phyloP scores from a whole-genome alignment of 441 rosid species.

The Adansonia madagascariensis region DNA sequence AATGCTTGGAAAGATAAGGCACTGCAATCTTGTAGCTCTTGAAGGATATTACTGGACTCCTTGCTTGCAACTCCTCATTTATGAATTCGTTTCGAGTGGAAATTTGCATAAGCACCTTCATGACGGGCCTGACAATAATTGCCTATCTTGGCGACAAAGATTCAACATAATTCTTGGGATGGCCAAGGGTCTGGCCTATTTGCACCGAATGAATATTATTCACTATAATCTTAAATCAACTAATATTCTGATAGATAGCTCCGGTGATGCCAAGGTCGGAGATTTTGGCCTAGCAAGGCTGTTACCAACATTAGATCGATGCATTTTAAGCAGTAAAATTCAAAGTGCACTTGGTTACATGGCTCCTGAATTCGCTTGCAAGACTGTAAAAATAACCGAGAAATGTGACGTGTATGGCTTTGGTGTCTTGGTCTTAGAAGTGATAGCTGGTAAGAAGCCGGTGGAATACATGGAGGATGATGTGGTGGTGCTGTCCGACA shows the following conservation, averaged over 20 bases:
- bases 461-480: conserved; percentile 98
- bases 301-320: conserved; percentile 74
- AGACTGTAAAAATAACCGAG: conserved; percentile 88
- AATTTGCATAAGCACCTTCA: conserved; percentile 85
- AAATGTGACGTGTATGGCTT: conserved; percentile 95
- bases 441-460: conserved; percentile 87
- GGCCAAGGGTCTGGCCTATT: conserved; percentile 84
- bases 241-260: conserved; percentile 71
- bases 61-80: conserved; percentile 81
- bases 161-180: conserved; percentile 82
- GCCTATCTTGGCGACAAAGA: conserved; percentile 81
- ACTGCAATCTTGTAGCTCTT: conserved; percentile 67
- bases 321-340: conserved; percentile 90
- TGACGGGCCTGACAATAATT: conserved; percentile 35
- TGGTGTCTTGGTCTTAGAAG: conserved; percentile 82
- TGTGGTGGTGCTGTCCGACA: conserved; percentile 86
- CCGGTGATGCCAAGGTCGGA: conserved; percentile 79
- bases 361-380: conserved; percentile 97
- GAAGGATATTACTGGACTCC: conserved; percentile 97
- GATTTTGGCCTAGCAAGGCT: conserved; percentile 86
- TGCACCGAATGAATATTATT: conserved; percentile 71
- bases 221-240: conserved; percentile 95
- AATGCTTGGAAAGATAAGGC: conserved; percentile 69
- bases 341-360: conserved; percentile 96
- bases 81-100: conserved; percentile 70